Evolutionary conservation across 2,329 filamentous ascomycete species (phyloP).

Genomic region (Cladosporium sp.): DNA sequence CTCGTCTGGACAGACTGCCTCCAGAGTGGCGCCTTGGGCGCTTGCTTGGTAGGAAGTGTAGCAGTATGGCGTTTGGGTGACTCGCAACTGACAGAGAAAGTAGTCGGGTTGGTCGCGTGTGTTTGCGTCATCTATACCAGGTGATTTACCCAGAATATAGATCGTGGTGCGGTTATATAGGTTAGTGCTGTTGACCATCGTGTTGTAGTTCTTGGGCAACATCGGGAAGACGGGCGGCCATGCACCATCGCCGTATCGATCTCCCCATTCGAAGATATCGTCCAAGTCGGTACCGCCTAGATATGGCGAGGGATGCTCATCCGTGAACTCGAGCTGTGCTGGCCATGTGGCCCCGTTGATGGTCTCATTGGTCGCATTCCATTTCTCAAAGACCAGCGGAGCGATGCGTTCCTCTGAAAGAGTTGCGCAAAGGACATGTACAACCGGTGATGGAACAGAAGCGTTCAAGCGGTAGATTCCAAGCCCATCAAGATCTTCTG

Average conservation of each 20-base stretch:
- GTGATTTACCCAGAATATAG: slow-evolving; percentile 60
- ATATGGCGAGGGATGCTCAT: slow-evolving; percentile 13
- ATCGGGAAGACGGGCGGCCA: slow-evolving; percentile 41
- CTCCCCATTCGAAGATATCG: slow-evolving; percentile 65
- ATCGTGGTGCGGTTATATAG: slow-evolving; percentile 49
- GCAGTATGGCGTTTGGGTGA: slow-evolving; percentile 61
- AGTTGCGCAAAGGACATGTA: slow-evolving; percentile 72
- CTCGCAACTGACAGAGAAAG: slow-evolving; percentile 64
- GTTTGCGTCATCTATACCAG: slow-evolving; percentile 5
- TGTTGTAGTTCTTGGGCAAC: slow-evolving; percentile 61
- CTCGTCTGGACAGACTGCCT: slow-evolving; percentile 54
- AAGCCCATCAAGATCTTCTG: slow-evolving; percentile 55
- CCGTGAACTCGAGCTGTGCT: slow-evolving; percentile 8
- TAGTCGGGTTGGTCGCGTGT: slow-evolving; percentile 37
- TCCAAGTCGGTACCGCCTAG: slow-evolving; percentile 47
- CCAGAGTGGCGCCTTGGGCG: slow-evolving; percentile 53
- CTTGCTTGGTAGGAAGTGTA: slow-evolving; percentile 53
- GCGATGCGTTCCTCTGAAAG: slow-evolving; percentile 55
- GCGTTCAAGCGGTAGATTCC: slow-evolving; percentile 66
- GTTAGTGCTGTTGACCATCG: slow-evolving; percentile 53
- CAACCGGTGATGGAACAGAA: slow-evolving; percentile 63
- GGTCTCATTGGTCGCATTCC: slow-evolving; percentile 43
- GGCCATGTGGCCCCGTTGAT: slow-evolving; percentile 17
- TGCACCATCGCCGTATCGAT: slow-evolving; percentile 38
- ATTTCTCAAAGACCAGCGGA: slow-evolving; percentile 61